Conservation (phyloP, 2,329 filamentous ascomycete species). For the Microcyclosporella mali region DNA sequence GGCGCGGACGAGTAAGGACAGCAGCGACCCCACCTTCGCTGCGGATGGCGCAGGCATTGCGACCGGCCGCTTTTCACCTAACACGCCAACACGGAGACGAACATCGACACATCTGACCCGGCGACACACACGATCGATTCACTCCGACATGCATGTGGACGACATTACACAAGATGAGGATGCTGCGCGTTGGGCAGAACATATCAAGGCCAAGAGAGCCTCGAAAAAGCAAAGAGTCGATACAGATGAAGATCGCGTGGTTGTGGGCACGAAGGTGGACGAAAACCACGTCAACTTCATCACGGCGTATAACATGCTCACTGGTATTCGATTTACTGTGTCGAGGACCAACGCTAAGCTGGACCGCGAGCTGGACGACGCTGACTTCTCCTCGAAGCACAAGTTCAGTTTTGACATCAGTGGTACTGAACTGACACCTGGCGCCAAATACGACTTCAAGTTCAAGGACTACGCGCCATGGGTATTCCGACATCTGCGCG, state of each 20-base stretch:
- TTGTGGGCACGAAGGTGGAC: slow-evolving; percentile 96
- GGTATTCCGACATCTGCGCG: slow-evolving; percentile 90
- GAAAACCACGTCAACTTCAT: slow-evolving; percentile 91
- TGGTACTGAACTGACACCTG: slow-evolving; percentile 93
- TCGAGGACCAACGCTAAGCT: slow-evolving; percentile 95
- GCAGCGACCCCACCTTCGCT: slow-evolving; percentile 39
- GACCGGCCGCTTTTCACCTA: slow-evolving; percentile 77
- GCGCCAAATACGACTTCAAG: slow-evolving; percentile 99
- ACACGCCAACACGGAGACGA: slow-evolving; percentile 58
- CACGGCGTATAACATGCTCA: slow-evolving; percentile 99
- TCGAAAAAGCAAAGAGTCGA: slow-evolving; percentile 79
- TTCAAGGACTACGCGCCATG: slow-evolving; percentile 99
- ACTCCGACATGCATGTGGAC: slow-evolving; percentile 77
- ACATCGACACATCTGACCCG: slow-evolving; percentile 78
- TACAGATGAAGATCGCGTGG: slow-evolving; percentile 82
- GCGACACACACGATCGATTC: slow-evolving; percentile 74
- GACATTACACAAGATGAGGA: slow-evolving; percentile 85
- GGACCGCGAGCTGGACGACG: slow-evolving; percentile 80
- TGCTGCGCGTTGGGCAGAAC: slow-evolving; percentile 84
- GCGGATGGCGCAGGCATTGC: slow-evolving; percentile 56
- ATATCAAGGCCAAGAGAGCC: slow-evolving; percentile 83
- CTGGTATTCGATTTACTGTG: slow-evolving; percentile 93
- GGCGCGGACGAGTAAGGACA: slow-evolving; percentile 66
- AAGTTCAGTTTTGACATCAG: slow-evolving; percentile 99
- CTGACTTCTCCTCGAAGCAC: slow-evolving; percentile 88